phyloP scores from a whole-genome alignment of 495 filamentous ascomycete species.

The Aspergillus affinis region DNA sequence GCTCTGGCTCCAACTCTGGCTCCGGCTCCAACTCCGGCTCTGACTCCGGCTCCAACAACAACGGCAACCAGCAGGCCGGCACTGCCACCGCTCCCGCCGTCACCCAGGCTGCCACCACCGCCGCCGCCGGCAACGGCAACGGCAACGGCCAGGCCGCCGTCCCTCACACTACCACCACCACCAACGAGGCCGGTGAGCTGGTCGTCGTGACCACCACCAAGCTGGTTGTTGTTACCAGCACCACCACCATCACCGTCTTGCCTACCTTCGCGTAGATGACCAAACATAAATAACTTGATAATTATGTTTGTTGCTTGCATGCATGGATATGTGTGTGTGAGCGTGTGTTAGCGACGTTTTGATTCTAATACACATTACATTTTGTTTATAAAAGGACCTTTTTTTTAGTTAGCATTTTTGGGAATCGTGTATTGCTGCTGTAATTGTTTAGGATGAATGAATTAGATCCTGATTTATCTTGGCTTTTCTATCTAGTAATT shows the following conservation, averaged over 20 bases:
- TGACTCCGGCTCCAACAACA: not conserved
- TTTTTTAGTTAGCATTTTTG: no score
- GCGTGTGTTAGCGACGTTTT: no score
- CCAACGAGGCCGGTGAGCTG: not conserved
- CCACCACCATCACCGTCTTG: slow-evolving; percentile 5
- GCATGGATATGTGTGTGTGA: no score
- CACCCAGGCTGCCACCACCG: not conserved
- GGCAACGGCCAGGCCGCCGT: not conserved
- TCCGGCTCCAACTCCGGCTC: not conserved
- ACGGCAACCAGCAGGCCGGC: not conserved
- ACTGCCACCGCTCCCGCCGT: not conserved
- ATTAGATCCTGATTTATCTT: no score
- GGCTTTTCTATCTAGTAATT: no score
- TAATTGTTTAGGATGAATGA: no score
- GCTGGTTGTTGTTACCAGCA: slow-evolving; percentile 7
- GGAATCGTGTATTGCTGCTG: no score
- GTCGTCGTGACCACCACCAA: slow-evolving; percentile 8
- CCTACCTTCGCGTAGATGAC: slow-evolving; percentile 8
- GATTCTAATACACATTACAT: no score
- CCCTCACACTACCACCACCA: not conserved
- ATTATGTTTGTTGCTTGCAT: no score
- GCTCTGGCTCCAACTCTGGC: not conserved
- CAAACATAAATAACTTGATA: no score
- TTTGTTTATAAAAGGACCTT: no score
- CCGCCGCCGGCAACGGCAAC: not conserved